phyloP scores from a whole-genome alignment of 306 rosid genomes.

The Ochetophila trinervis region DNA sequence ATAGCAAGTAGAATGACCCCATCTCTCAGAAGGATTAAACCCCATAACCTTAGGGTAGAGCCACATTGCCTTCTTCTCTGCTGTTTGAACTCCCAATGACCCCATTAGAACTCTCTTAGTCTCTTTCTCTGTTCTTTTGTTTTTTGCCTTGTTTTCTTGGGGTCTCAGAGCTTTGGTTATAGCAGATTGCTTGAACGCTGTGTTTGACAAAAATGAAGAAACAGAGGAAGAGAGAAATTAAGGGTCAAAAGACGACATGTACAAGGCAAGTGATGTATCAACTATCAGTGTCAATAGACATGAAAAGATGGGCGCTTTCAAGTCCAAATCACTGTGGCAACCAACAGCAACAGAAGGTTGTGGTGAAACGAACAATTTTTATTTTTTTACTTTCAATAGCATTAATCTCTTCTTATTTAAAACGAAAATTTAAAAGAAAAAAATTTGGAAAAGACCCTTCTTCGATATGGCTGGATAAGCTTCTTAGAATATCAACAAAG shows the following conservation, averaged over 20 bases:
- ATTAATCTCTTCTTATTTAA: conserved; percentile 2
- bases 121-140: conserved; percentile 3
- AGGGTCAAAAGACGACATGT: conserved; percentile 68
- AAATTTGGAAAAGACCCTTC: background rate
- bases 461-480: conserved; percentile 35
- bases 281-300: conserved; percentile 97
- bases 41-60: conserved; percentile 80
- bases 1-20: conserved; percentile 96
- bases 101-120: conserved; percentile 42
- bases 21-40: conserved; percentile 83
- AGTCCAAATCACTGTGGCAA: conserved; percentile 95
- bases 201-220: conserved; percentile 51
- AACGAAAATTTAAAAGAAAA: conserved; percentile 3
- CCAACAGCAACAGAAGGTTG: conserved; percentile 74
- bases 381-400: background rate
- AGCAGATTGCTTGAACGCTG: conserved; percentile 27
- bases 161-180: background rate
- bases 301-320: conserved; percentile 99
- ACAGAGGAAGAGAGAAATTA: conserved; percentile 27
- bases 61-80: conserved; percentile 94
- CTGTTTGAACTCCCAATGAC: conserved; percentile 48
- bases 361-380: conserved; percentile 49
- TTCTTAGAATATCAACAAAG: conserved; percentile 36
- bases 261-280: conserved; percentile 87
- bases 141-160: background rate